Evolutionary conservation across 1,139 yeast species (phyloP).

Genomic region (Sugiyamaella japonica): DNA sequence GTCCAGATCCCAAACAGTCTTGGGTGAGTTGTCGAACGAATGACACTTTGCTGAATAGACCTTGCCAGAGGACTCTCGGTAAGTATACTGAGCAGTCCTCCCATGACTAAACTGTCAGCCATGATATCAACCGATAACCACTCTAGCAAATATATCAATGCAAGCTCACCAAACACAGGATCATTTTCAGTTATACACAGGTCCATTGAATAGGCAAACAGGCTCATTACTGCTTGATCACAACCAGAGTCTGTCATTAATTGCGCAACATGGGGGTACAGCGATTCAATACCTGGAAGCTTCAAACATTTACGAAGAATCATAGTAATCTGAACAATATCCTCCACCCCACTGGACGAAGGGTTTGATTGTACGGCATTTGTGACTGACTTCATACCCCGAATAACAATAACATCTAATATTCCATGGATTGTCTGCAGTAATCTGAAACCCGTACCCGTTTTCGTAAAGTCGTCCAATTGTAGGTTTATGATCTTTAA

Average conservation of each 20-base stretch:
- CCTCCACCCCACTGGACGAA: constrained; percentile 55
- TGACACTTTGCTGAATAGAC: constrained; percentile 63
- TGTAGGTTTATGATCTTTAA: constrained; percentile 32
- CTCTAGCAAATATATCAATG: constrained; percentile 69
- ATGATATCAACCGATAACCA: constrained; percentile 60
- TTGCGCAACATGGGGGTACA: constrained; percentile 53
- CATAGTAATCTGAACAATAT: constrained; percentile 62
- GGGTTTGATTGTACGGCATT: constrained; percentile 26
- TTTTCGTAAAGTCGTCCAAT: constrained; percentile 29
- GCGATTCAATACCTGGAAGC: constrained; percentile 51
- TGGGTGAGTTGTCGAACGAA: constrained; percentile 52
- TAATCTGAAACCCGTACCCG: constrained; percentile 22
- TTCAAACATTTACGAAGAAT: constrained; percentile 58
- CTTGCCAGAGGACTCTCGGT: constrained; percentile 74
- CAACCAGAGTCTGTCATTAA: constrained; percentile 58
- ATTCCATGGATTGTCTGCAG: constrained; percentile 32
- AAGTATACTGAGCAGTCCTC: constrained; percentile 68
- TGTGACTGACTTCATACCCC: constrained; percentile 35
- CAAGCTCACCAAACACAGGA: constrained; percentile 68
- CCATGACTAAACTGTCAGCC: constrained; percentile 63
- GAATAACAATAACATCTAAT: constrained; percentile 35
- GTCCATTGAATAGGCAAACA: constrained; percentile 68
- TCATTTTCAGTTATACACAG: constrained; percentile 57
- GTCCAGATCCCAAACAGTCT: constrained; percentile 76
- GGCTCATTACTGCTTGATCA: constrained; percentile 59